Base-by-base conservation (phyloP, 2,329 filamentous ascomycete species). In the Teratosphaeria viscida region DNA sequence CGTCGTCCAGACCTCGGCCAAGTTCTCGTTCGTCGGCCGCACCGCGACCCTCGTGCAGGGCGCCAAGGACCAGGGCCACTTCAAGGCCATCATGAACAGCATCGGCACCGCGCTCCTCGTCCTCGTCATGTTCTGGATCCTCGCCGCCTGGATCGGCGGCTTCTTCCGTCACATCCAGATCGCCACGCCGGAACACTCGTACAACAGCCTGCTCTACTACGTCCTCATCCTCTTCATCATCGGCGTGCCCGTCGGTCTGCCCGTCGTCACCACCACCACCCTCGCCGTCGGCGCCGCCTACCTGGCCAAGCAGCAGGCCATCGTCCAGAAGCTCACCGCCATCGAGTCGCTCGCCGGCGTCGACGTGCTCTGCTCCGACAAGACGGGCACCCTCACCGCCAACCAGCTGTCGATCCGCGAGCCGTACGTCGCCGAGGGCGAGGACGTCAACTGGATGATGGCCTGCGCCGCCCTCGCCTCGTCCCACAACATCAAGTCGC, bases 361-460 rank as follows among this genome's bases (percentile, higher is more conserved):
- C 64, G 86, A 90, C 70, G 84, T 90, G 68, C 84, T 90, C 65
- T 90, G 87, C 80, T 90, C 87, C 68, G 87, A 90, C 78, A 90
- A 90, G 82, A 90, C 87, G 54, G 87, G 87, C 79, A 90, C 87
- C 37, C 80, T 90, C 67, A 88, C 85, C 60, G 85, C 85, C 67
- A 88, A 88, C 75, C 86, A 90, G 78, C 81, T 90, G 57, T 86
- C 83, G 70, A 87, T 90, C 70, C 86, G 87, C 72, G 87, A 90
- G 71, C 87, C 87, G 23, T 90, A 86, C 75, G 86, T 89, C 61
- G 83, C 85, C 62, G 87, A 89, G 74, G 87, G 87, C 68, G 83
- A 88, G 71, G 86, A 89, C 75, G 84, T 89, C 74, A 87, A 90
- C 79, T 90, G 86, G 86, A 89, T 90, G 86, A 89, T 90, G 87